phyloP scores from a whole-genome alignment of 331 rosid species.

The Malus hybrid region DNA sequence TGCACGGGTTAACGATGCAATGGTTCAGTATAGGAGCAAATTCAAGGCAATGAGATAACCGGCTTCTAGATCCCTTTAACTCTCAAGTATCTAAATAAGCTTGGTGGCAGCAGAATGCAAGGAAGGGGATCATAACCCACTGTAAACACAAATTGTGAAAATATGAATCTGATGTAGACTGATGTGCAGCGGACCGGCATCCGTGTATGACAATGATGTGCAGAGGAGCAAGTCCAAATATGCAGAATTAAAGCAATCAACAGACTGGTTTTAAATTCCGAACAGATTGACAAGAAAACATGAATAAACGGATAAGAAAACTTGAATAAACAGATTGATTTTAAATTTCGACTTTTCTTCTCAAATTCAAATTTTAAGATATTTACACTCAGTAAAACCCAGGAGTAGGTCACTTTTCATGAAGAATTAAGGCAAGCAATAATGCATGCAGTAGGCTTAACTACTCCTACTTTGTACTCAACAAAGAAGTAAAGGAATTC shows the following conservation, averaged over 20 bases:
- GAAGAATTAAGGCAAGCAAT: neutral
- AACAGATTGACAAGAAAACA: too few species aligned
- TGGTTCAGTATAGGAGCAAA: slow-evolving; percentile 8
- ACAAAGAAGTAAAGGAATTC: neutral
- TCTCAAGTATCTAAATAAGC: neutral
- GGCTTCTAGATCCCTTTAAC: neutral
- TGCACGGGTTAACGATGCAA: slow-evolving; percentile 31
- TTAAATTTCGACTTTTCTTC: neutral
- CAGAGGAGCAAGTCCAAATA: neutral
- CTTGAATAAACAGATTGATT: neutral
- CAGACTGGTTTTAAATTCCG: neutral
- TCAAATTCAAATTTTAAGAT: neutral
- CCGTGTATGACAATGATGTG: neutral
- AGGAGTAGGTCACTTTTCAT: neutral
- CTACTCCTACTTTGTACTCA: neutral
- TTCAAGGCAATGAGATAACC: neutral
- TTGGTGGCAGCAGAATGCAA: neutral
- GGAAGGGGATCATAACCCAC: neutral
- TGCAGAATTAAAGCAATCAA: neutral
- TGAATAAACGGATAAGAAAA: neutral
- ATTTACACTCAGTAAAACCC: neutral
- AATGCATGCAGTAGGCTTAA: neutral
- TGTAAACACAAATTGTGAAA: neutral
- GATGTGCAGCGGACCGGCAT: neutral
- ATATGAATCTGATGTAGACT: neutral